Percentiles rank a stretch among this genome's conserved stretches.
These are phyloP conservation scores for Dendrobium chrysotoxum DNA, from an alignment of 106 monocot species.

Conservation along the genomic window DNA sequence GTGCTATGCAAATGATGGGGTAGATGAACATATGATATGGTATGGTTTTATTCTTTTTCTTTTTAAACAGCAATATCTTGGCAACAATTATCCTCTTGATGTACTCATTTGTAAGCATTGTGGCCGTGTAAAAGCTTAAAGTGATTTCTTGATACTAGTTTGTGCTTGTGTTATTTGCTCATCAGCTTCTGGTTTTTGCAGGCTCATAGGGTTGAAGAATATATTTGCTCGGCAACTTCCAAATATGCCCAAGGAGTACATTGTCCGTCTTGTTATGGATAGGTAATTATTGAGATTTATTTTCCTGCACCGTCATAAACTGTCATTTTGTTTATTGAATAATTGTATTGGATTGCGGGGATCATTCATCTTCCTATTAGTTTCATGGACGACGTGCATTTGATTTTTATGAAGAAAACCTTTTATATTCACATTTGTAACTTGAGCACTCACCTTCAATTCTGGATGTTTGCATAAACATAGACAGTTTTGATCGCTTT, in stretches of 20 bases:
- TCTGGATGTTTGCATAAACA: background rate
- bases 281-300: slow-evolving; percentile 34
- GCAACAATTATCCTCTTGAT: background rate
- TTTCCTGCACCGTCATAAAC: background rate
- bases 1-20: slow-evolving; percentile 91
- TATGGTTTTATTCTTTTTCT: slow-evolving; percentile 18
- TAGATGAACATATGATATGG: slow-evolving; percentile 99
- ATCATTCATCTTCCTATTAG: background rate
- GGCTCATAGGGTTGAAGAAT: slow-evolving; percentile 97
- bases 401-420: background rate
- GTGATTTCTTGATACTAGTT: background rate
- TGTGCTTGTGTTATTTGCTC: background rate
- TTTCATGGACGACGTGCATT: background rate
- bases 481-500: background rate
- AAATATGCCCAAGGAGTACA: slow-evolving; percentile 99
- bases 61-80: background rate
- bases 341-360: background rate
- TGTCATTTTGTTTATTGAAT: background rate
- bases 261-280: slow-evolving; percentile 98
- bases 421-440: background rate
- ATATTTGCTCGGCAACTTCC: slow-evolving; percentile 97
- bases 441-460: background rate
- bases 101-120: background rate
- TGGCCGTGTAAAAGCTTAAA: background rate
- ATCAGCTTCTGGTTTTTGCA: slow-evolving; percentile 15